Conservation (phyloP, 768 basidiomycete species). For the Amanita thiersii region DNA sequence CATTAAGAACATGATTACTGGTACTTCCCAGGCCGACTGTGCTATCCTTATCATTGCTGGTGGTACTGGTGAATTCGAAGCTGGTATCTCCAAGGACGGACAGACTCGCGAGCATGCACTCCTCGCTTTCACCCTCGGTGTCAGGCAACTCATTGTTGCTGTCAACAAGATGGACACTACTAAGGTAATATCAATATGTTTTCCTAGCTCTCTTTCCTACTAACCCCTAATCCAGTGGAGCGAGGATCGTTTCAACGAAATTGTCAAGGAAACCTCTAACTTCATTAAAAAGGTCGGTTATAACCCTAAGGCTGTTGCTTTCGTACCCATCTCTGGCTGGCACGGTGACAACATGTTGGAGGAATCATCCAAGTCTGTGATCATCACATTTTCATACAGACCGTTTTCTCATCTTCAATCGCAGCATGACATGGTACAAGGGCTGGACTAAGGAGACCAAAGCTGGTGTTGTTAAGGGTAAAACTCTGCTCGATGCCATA, state of each 20-base stretch:
- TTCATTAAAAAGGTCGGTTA: constrained; percentile 99
- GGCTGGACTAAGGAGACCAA: constrained; percentile 99
- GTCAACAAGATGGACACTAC: constrained; percentile 99
- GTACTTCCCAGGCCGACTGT: constrained; percentile 99
- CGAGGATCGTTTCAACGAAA: constrained; percentile 99
- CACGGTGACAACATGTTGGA: constrained; percentile 99
- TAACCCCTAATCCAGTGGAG: constrained; percentile 67
- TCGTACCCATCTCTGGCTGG: constrained; percentile 99
- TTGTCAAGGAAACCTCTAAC: constrained; percentile 92
- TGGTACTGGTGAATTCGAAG: constrained; percentile 99
- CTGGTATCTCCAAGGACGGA: constrained; percentile 99
- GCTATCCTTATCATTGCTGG: constrained; percentile 99
- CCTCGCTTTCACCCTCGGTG: constrained; percentile 99
- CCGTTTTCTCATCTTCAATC: constrained; percentile 10
- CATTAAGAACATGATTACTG: constrained; percentile 99
- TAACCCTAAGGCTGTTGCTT: constrained; percentile 97
- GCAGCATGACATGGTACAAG: constrained; percentile 99
- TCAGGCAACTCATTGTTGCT: constrained; percentile 98
- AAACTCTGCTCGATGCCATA: constrained; percentile 99
- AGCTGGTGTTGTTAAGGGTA: constrained; percentile 88
- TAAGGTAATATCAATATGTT: constrained; percentile 45
- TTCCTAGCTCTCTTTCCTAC: neutral
- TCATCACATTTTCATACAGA: neutral
- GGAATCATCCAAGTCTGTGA: constrained; percentile 83
- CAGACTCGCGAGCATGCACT: constrained; percentile 99